Base-by-base conservation (phyloP, 1,139 yeast species). In the Diutina neorugosa region DNA sequence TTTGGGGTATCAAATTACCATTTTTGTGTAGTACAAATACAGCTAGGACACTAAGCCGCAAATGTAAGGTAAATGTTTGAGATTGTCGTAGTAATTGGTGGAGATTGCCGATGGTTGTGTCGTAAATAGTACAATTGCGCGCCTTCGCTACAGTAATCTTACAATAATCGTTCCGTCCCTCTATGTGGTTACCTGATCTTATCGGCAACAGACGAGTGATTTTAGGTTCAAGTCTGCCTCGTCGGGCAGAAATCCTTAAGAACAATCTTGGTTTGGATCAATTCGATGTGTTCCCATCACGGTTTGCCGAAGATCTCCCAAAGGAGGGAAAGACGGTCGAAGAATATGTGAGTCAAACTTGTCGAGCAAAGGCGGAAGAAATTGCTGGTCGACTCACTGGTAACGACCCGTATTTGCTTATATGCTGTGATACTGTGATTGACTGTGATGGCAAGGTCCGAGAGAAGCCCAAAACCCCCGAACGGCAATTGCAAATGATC, bases 371-470 rank as follows among this genome's bases (percentile, higher is more conserved):
- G 53, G 67, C 66, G 1, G 58, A 60, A 9, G 79, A 80, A n/a
- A 87, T 88, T 0, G 63, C 69, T 4, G 69, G 74, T 42, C 65
- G 78, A 54, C 61, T 37, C 58, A 37, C 54, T 61, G 14, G 53
- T 50, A 20, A 53, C 57, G 62, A 87, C 2, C 46, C 46, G n/a
- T 44, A 44, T 16, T 68, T 82, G 3, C 61, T 87, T 4, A 81
- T 95, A 1, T 93, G 96, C n/a, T 25, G 50, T n/a, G 98, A 94
- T 63, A 89, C 97, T 0, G 77, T 93, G 9, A 80, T 91, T n/a
- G 80, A 81, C 23, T 71, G 80, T 52, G 73, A 77, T 49, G 82
- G 81, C 3, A 62, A 65, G 31, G 80, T 91, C 11, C 76, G 82
- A 58, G 98, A 91, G 64, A 93, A 93, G 65, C 98, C 98, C 0